A percentile compares a stretch with the other conserved stretches of the same genome.
Conservation (phyloP, 371 early-diverging fungal genomes). For the Catenaria anguillulae region DNA sequence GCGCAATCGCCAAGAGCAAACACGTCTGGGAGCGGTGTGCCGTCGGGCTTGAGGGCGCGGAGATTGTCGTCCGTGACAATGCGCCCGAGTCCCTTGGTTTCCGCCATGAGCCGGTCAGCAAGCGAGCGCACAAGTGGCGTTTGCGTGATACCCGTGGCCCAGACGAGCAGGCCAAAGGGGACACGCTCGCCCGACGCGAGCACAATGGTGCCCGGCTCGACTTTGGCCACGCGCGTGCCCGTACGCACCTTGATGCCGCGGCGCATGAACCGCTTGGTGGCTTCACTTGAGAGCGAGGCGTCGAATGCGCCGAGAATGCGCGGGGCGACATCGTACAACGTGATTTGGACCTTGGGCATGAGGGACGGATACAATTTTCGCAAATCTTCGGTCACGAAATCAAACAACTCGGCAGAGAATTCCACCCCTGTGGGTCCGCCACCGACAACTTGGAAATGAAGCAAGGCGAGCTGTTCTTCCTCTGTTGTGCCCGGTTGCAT, state of each 20-base stretch:
- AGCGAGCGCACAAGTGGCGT: constrained; percentile 20
- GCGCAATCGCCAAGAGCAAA: constrained; percentile 84
- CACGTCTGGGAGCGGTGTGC: constrained; percentile 31
- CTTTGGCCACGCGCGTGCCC: constrained; percentile 47
- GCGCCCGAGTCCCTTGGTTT: constrained; percentile 17
- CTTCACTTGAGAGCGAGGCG: constrained; percentile 44
- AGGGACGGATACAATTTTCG: constrained; percentile 43
- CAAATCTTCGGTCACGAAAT: constrained; percentile 68
- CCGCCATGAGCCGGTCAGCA: constrained; percentile 10
- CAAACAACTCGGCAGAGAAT: constrained; percentile 52
- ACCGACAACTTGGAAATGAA: background rate
- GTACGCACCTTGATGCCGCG: constrained; percentile 56
- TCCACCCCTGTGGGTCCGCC: constrained; percentile 20
- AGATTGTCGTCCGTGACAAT: constrained; percentile 53
- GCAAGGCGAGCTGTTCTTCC: constrained; percentile 16
- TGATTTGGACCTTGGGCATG: constrained; percentile 42
- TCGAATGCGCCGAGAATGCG: constrained; percentile 75
- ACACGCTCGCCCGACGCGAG: constrained; percentile 30
- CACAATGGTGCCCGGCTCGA: constrained; percentile 26
- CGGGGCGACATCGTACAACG: constrained; percentile 52
- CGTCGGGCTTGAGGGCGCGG: constrained; percentile 48
- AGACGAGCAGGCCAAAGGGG: constrained; percentile 32
- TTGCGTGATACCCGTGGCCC: constrained; percentile 30
- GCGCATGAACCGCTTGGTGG: constrained; percentile 51
- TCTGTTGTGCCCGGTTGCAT: constrained; percentile 16